Evolutionary conservation across 495 filamentous ascomycete genomes (phyloP).

Genomic region (Lasiosphaeria ovina): DNA sequence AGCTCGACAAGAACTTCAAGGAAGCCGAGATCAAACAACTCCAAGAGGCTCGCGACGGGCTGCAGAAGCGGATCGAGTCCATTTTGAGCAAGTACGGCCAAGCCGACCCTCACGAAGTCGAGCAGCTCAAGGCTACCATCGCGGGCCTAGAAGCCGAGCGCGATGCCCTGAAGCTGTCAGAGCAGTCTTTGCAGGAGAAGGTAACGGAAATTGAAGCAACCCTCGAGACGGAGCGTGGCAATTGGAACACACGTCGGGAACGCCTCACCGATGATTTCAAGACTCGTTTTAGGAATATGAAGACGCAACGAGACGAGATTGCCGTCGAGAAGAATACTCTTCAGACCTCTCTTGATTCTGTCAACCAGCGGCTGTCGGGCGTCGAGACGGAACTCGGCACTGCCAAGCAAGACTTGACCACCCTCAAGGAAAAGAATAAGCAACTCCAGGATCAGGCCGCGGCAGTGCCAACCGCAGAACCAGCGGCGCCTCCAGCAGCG

Average conservation of each 20-base stretch:
- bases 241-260: slow-evolving; percentile 41
- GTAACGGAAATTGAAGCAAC: slow-evolving; percentile 43
- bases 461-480: not conserved
- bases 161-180: slow-evolving; percentile 60
- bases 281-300: slow-evolving; percentile 36
- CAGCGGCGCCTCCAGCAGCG: slow-evolving; percentile 13
- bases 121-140: slow-evolving; percentile 70
- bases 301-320: slow-evolving; percentile 41
- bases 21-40: slow-evolving; percentile 83
- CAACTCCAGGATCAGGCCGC: slow-evolving; percentile 29
- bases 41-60: slow-evolving; percentile 82
- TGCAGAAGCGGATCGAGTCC: slow-evolving; percentile 89
- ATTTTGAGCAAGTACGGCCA: slow-evolving; percentile 95
- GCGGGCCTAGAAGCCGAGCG: slow-evolving; percentile 66
- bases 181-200: slow-evolving; percentile 57
- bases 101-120: slow-evolving; percentile 86
- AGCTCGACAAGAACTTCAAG: slow-evolving; percentile 72
- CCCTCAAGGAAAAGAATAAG: slow-evolving; percentile 36
- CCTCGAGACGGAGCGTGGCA: slow-evolving; percentile 43
- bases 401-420: slow-evolving; percentile 36
- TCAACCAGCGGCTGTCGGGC: slow-evolving; percentile 32
- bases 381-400: slow-evolving; percentile 38
- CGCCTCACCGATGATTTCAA: slow-evolving; percentile 51
- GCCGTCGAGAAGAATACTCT: slow-evolving; percentile 38
- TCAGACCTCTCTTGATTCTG: slow-evolving; percentile 32